Evolutionary conservation across 2,329 filamentous ascomycete species (phyloP).

Genomic region (Alternaria atra): DNA sequence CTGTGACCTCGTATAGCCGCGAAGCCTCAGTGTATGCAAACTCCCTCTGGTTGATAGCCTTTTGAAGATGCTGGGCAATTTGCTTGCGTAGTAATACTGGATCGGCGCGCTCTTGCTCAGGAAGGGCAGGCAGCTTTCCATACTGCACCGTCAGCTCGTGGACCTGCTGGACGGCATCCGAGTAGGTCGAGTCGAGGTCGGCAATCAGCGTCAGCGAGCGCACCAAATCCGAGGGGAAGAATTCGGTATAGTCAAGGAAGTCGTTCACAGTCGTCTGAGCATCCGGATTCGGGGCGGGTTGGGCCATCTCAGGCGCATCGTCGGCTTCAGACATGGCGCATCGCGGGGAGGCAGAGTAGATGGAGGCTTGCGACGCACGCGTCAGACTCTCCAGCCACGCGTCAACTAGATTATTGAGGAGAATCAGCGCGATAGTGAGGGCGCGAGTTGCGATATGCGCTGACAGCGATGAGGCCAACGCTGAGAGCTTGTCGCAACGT

Average conservation of each 20-base stretch:
- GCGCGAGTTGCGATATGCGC: conserved; percentile 27
- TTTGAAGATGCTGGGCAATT: conserved; percentile 65
- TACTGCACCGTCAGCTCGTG: conserved; percentile 60
- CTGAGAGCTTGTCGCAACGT: conserved; percentile 17
- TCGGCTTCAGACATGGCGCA: conserved; percentile 50
- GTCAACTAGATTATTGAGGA: conserved; percentile 42
- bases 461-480: conserved; percentile 16
- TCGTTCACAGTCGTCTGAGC: conserved; percentile 72
- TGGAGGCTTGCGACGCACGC: conserved; percentile 47
- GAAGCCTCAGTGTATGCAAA: conserved; percentile 65
- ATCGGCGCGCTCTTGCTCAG: conserved; percentile 60
- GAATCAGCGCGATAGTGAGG: conserved; percentile 40
- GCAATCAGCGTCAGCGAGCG: conserved; percentile 70
- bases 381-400: conserved; percentile 52
- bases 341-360: conserved; percentile 41
- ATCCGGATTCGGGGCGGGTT: conserved; percentile 66
- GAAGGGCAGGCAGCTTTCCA: conserved; percentile 61
- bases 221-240: conserved; percentile 70
- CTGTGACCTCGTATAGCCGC: conserved; percentile 65
- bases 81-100: conserved; percentile 62
- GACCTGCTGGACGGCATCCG: conserved; percentile 54
- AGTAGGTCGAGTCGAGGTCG: conserved; percentile 58
- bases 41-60: conserved; percentile 64
- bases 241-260: conserved; percentile 74
- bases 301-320: conserved; percentile 42